These are phyloP conservation scores for Novymonas esmeraldas DNA, from an alignment of 208 protist genomes.

Conservation along the genomic window DNA sequence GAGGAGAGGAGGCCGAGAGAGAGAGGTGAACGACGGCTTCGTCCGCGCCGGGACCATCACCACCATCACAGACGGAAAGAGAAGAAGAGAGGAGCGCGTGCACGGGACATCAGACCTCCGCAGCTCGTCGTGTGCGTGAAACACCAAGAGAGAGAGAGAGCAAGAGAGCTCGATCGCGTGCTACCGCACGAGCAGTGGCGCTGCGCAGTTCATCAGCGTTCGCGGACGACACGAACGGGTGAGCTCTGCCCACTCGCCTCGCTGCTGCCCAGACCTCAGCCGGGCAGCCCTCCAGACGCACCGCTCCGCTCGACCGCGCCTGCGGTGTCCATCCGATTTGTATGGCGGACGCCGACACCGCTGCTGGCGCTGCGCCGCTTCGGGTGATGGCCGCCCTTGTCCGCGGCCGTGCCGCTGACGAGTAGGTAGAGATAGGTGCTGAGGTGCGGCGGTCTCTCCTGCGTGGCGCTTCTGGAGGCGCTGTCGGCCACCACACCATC, in stretches of 20 bases:
- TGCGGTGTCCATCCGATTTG: slow-evolving; percentile 7
- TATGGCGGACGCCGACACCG: background rate
- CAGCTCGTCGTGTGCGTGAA: no score
- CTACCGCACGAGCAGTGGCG: no score
- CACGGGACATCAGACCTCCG: no score
- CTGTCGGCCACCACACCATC: background rate
- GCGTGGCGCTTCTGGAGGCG: background rate
- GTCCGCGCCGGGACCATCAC: no score
- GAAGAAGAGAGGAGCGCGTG: no score
- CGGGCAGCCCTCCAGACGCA: background rate
- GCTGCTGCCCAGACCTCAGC: slow-evolving; percentile 1
- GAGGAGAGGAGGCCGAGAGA: background rate
- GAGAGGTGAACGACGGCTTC: no score
- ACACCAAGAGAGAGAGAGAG: no score
- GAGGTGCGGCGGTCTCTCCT: background rate
- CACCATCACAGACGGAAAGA: no score
- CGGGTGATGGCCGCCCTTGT: background rate
- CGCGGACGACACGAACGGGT: background rate
- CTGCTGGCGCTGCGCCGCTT: slow-evolving; percentile 10
- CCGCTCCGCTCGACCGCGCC: slow-evolving; percentile 1
- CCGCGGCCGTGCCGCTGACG: background rate
- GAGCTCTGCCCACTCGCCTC: slow-evolving; percentile 17
- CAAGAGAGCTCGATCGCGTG: no score
- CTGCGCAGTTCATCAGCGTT: background rate
- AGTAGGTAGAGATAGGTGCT: slow-evolving; percentile 14